Base-by-base conservation (phyloP, 2,329 filamentous ascomycete genomes). In the Hymenoscyphus fructigenus region DNA sequence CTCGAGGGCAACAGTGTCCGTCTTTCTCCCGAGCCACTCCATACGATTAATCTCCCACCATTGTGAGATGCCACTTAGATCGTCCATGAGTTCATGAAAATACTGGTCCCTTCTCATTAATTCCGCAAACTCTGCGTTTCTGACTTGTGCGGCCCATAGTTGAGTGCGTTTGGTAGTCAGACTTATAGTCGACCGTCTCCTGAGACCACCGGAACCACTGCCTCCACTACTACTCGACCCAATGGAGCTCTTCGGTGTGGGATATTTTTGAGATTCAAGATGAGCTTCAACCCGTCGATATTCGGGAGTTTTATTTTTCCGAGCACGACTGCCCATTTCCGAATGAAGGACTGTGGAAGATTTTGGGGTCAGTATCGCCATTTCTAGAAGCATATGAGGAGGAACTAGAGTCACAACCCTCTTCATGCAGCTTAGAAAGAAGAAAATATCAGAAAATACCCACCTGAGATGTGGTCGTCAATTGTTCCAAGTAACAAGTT, bases 11-110 rank as follows among this genome's bases (percentile, higher is more conserved):
- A 50, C 41, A 41, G 32, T 32, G 5, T 60, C 38, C 15, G 7
- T 50, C 38, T 34, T 26, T 28, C 41, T 32, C 3, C 12, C 26
- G 10, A 20, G 44, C 59, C 59, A 60, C n/a, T 60, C 41, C 4
- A 34, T 14, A 29, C 59, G 38, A 34, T 38, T 32, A 5, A 20
- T n/a, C 2, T 32, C 32, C 59, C 59, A 60, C 59, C 59, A 60
- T 12, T 60, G 14, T 17, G 38, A 34, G 26, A 60, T 28, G 2
- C 59, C 59, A 20, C 28, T 47, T 12, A 60, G 15, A 50, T 60
- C 59, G 17, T 60, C 47, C 59, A 60, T 53, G 14, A 53, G 26
- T n/a, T 29, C 26, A n/a, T 60, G 59, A 15, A 60, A 60, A 20
- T 53, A 20, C 17, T 29, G 15, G 10, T 60, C 59, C 15, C 38